A percentile compares a stretch with the other conserved stretches of the same genome.
These are phyloP conservation scores for Maudiozyma turicensis DNA, from an alignment of 805 yeast genomes.

Conservation along the genomic window DNA sequence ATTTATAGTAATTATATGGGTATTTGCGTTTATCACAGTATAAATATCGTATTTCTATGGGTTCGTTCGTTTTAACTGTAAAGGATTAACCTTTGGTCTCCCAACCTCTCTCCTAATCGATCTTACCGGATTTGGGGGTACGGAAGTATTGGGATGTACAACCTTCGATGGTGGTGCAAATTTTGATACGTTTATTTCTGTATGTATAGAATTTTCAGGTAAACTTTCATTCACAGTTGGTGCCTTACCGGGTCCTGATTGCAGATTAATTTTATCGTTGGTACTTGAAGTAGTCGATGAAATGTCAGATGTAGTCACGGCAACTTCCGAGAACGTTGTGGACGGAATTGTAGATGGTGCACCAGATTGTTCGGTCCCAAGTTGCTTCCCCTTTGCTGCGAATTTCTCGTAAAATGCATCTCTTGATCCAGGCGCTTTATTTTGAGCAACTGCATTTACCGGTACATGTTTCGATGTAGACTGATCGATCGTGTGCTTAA, in stretches of 20 bases:
- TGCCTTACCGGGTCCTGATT: background rate
- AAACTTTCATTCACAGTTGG: background rate
- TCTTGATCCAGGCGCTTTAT: slow-evolving; percentile 14
- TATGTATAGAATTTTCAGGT: background rate
- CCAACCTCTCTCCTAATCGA: slow-evolving; percentile 23
- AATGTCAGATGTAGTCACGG: background rate
- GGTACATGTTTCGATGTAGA: slow-evolving; percentile 53
- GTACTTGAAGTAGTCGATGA: background rate
- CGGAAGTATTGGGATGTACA: slow-evolving; percentile 18
- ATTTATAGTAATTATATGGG: background rate
- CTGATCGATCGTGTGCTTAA: slow-evolving; percentile 56
- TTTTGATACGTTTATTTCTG: slow-evolving; percentile 4
- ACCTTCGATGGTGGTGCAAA: slow-evolving; percentile 22
- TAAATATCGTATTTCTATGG: background rate
- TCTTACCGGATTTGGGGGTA: slow-evolving; percentile 4
- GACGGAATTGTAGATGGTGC: background rate
- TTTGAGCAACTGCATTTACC: slow-evolving; percentile 16
- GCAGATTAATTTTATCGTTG: background rate
- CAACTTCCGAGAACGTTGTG: background rate
- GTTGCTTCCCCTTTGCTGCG: slow-evolving; percentile 27
- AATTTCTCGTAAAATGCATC: slow-evolving; percentile 20
- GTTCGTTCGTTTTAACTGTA: slow-evolving; percentile 8
- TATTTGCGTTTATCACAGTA: background rate
- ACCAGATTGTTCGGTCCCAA: background rate
- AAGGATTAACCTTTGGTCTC: slow-evolving; percentile 23